Percentiles rank a stretch among this genome's conserved stretches.
Conservation (phyloP, 2,329 filamentous ascomycete species). For the Apiospora sp. region DNA sequence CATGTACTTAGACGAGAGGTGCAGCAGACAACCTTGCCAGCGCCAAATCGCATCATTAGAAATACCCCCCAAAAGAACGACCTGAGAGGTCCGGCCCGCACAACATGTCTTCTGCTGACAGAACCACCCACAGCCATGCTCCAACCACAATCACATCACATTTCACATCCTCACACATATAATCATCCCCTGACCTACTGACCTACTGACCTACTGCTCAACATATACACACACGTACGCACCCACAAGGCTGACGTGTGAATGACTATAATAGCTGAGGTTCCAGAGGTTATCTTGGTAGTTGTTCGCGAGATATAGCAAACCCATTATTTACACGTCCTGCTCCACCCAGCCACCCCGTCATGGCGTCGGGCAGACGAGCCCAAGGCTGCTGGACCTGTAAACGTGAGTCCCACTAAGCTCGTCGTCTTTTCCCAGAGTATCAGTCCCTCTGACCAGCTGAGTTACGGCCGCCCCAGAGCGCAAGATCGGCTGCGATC, state of each 20-base stretch:
- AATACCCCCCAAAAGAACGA: background rate
- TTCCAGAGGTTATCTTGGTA: conserved; percentile 7
- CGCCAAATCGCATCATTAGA: background rate
- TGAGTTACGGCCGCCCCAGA: conserved; percentile 38
- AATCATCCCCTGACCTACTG: background rate
- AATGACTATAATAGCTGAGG: background rate
- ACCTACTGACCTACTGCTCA: background rate
- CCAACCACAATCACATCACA: background rate
- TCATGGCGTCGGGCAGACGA: conserved; percentile 37
- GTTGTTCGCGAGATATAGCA: conserved; percentile 10
- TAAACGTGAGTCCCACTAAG: conserved; percentile 47
- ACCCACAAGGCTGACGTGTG: conserved; percentile 6
- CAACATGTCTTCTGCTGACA: conserved; percentile 9
- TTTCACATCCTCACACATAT: background rate
- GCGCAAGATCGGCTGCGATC: conserved; percentile 58
- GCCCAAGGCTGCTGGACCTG: conserved; percentile 53
- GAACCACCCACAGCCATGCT: background rate
- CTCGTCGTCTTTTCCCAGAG: conserved; percentile 1
- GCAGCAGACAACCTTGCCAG: background rate
- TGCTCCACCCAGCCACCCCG: conserved; percentile 10
- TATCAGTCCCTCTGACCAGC: conserved; percentile 22
- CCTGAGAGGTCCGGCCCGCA: background rate
- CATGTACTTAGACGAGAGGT: background rate
- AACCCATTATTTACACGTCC: background rate
- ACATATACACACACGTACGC: background rate